These are phyloP conservation scores for Solanum pinnatisectum DNA, from an alignment of 257 asterid genomes.

Conservation along the genomic window DNA sequence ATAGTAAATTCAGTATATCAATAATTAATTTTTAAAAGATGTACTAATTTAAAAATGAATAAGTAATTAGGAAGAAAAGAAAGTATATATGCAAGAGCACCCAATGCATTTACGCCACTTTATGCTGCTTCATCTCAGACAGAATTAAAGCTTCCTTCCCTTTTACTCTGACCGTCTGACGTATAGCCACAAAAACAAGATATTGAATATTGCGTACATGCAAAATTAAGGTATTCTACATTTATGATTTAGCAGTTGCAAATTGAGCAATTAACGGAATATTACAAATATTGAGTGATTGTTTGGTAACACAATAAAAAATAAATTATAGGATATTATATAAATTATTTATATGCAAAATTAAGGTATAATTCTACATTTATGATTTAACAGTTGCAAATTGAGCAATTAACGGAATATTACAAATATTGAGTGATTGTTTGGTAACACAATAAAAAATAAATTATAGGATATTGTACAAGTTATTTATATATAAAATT, in stretches of 20 bases:
- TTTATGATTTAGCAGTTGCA: not conserved
- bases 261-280: not conserved
- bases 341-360: too few species aligned
- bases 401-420: not conserved
- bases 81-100: not conserved
- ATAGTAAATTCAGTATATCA: too few species aligned
- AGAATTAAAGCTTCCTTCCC: not conserved
- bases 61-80: too few species aligned
- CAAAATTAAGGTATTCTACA: not conserved
- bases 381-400: not conserved
- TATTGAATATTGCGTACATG: not conserved
- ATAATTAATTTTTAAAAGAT: too few species aligned
- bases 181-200: not conserved
- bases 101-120: constrained; percentile 5
- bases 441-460: too few species aligned
- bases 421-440: not conserved
- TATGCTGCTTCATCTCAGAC: constrained; percentile 50
- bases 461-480: too few species aligned
- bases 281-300: not conserved
- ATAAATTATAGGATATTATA: too few species aligned
- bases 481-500: too few species aligned
- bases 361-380: not conserved
- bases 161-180: not conserved
- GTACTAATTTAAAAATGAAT: too few species aligned
- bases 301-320: too few species aligned